Percentiles rank a stretch among this genome's conserved stretches.
Conservation (phyloP, 768 basidiomycete species). For the Pulveroboletus ravenelii region DNA sequence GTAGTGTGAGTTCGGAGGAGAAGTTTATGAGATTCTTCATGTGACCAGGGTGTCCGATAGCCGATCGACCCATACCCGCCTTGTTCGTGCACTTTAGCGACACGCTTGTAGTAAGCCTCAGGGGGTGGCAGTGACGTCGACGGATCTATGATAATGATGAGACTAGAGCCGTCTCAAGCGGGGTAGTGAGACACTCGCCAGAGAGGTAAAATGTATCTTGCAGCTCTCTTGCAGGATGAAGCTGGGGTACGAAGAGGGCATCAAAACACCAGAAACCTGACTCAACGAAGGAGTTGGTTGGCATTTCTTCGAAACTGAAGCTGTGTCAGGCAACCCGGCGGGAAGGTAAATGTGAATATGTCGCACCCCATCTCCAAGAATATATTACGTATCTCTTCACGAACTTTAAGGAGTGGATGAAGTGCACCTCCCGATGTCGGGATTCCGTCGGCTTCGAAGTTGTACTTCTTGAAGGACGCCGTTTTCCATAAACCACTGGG, state of each 20-base stretch:
- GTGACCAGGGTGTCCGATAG: conserved; percentile 95
- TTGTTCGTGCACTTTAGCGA: conserved; percentile 76
- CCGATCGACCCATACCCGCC: conserved; percentile 91
- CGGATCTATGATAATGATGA: conserved; percentile 57
- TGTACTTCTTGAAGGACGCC: conserved; percentile 94
- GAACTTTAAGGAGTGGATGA: conserved; percentile 94
- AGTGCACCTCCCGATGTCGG: conserved; percentile 88
- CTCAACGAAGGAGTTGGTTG: conserved; percentile 92
- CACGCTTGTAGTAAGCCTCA: conserved; percentile 77
- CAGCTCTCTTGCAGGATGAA: conserved; percentile 95
- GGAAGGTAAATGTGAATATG: neutral
- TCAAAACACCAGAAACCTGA: conserved; percentile 99
- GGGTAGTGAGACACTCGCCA: conserved; percentile 40
- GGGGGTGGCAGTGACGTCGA: conserved; percentile 70
- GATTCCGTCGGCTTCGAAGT: conserved; percentile 94
- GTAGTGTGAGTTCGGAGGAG: conserved; percentile 97
- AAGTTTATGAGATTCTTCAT: conserved; percentile 87
- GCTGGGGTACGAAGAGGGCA: conserved; percentile 95
- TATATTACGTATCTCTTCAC: conserved; percentile 95
- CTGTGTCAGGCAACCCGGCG: conserved; percentile 1
- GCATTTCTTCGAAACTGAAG: conserved; percentile 94
- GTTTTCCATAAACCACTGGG: conserved; percentile 90
- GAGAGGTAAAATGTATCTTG: conserved; percentile 99
- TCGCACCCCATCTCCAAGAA: conserved; percentile 98
- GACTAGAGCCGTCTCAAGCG: neutral